These are phyloP conservation scores for Excoecaria cochinchinensis DNA, from an alignment of 345 rosid genomes.

Conservation along the genomic window DNA sequence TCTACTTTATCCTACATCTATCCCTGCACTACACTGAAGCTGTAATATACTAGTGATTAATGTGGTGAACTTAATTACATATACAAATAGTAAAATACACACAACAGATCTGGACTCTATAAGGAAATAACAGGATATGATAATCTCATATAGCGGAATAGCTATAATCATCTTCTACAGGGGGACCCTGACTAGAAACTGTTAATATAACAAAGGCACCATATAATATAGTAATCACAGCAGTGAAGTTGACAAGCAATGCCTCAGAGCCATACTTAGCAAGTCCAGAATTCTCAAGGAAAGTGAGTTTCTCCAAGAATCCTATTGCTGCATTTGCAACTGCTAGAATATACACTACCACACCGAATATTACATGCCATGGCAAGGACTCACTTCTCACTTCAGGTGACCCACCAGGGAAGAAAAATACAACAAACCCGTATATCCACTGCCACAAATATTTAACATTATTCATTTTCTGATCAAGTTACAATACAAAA, in stretches of 20 bases:
- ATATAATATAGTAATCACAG: constrained; percentile 59
- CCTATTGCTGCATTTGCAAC: constrained; percentile 70
- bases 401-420: constrained; percentile 57
- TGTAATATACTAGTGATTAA: too few species aligned
- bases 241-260: constrained; percentile 80
- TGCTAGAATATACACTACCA: constrained; percentile 57
- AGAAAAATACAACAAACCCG: constrained; percentile 70
- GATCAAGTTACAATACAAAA: not conserved
- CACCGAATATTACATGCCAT: constrained; percentile 69
- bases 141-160: constrained; percentile 28
- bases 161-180: constrained; percentile 38
- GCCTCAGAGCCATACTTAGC: constrained; percentile 85
- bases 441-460: constrained; percentile 61
- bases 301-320: constrained; percentile 83
- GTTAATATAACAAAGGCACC: constrained; percentile 68
- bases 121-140: not conserved
- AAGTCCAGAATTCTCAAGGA: constrained; percentile 72
- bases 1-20: too few species aligned
- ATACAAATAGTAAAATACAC: not conserved
- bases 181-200: constrained; percentile 43
- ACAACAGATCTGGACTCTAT: not conserved
- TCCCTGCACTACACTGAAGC: too few species aligned
- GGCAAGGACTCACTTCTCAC: constrained; percentile 58
- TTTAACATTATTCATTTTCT: not conserved
- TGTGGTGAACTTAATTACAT: not conserved